These are phyloP conservation scores for Paramyrothecium sp. DNA, from an alignment of 2,329 filamentous ascomycete genomes.

Conservation along the genomic window DNA sequence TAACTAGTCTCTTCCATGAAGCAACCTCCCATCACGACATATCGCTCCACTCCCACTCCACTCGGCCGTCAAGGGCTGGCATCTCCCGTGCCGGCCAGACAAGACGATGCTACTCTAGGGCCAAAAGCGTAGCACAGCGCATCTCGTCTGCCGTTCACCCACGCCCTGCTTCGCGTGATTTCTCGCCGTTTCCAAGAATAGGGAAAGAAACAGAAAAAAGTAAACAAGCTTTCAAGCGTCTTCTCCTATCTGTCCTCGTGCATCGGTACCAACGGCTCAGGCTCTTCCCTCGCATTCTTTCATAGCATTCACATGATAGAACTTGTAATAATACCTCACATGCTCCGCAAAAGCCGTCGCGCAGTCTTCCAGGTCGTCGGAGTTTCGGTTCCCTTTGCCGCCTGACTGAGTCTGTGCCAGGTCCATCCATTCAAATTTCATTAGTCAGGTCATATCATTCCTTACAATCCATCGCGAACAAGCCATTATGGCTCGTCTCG, in stretches of 20 bases:
- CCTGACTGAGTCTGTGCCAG: background rate
- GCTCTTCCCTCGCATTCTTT: background rate
- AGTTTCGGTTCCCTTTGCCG: background rate
- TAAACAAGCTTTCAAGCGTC: background rate
- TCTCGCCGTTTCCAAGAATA: background rate
- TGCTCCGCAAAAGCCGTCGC: background rate
- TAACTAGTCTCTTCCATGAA: background rate
- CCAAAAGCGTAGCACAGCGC: background rate
- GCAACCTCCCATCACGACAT: background rate
- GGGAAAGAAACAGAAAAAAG: background rate
- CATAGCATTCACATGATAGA: background rate
- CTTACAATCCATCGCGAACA: no score
- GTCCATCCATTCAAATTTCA: no score
- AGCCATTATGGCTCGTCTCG: constrained; percentile 25
- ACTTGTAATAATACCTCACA: background rate
- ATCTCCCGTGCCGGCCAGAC: background rate
- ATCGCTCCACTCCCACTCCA: background rate
- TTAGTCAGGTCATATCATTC: no score
- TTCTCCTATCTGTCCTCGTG: background rate
- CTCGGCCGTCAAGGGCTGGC: background rate
- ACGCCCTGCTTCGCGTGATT: background rate
- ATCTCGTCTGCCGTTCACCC: background rate
- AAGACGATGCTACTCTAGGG: background rate
- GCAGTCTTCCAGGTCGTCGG: background rate
- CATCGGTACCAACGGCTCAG: background rate